Evolutionary conservation across 1,284 basidiomycete genomes (phyloP).

Genomic region (Pseudozyma sp.): DNA sequence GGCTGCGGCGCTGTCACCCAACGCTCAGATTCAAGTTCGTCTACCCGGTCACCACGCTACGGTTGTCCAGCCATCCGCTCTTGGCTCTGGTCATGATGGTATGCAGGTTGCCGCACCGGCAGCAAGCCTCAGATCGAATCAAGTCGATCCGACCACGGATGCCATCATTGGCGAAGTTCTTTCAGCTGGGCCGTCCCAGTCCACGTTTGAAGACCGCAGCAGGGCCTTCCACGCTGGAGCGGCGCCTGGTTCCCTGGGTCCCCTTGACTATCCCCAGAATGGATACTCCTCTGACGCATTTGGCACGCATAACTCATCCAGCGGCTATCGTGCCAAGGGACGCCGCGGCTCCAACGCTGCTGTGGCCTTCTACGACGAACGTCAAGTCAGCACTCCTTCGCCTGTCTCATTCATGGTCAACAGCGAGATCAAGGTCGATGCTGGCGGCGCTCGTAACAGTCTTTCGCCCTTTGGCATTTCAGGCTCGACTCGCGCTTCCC

Average conservation of each 20-base stretch:
- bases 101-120: slow-evolving; percentile 15
- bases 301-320: slow-evolving; percentile 16
- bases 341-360: slow-evolving; percentile 46
- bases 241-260: slow-evolving; percentile 38
- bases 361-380: slow-evolving; percentile 52
- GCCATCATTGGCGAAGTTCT: slow-evolving; percentile 50
- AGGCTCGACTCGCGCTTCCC: slow-evolving; percentile 33
- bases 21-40: slow-evolving; percentile 40
- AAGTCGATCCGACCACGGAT: slow-evolving; percentile 37
- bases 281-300: slow-evolving; percentile 32
- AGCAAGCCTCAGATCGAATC: slow-evolving; percentile 7
- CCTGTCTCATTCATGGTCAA: slow-evolving; percentile 64
- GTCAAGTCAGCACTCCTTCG: slow-evolving; percentile 48
- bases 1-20: slow-evolving; percentile 13
- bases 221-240: slow-evolving; percentile 23
- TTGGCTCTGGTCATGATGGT: slow-evolving; percentile 7
- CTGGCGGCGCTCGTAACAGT: slow-evolving; percentile 22
- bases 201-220: slow-evolving; percentile 34
- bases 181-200: slow-evolving; percentile 24
- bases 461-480: slow-evolving; percentile 38
- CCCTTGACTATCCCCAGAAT: slow-evolving; percentile 41
- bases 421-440: slow-evolving; percentile 57
- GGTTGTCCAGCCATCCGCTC: slow-evolving; percentile 28
- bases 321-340: slow-evolving; percentile 30
- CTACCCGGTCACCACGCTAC: slow-evolving; percentile 41